These are phyloP conservation scores for Tylopilus sp. DNA, from an alignment of 1,284 basidiomycete species.

Conservation along the genomic window DNA sequence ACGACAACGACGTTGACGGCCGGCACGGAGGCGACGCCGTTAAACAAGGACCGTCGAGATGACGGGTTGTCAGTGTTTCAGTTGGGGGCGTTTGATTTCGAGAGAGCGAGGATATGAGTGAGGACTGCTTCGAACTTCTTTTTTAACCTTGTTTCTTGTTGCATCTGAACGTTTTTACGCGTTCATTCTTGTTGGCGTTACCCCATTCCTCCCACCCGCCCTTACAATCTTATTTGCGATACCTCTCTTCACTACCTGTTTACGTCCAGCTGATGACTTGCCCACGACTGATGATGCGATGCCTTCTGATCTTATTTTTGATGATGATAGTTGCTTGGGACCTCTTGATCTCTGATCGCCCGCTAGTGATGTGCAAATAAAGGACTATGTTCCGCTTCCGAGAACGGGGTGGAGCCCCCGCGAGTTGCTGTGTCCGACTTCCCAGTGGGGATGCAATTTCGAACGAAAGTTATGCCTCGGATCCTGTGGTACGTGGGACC, in stretches of 20 bases:
- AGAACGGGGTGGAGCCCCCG: too few relatives aligned
- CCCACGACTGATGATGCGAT: conserved; percentile 12
- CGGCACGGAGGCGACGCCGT: conserved; percentile 8
- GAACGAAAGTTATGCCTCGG: too few relatives aligned
- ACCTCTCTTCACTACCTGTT: background rate
- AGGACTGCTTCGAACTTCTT: background rate
- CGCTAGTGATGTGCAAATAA: background rate
- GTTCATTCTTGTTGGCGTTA: conserved; percentile 9
- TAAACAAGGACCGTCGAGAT: conserved; percentile 12
- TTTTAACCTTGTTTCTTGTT: background rate
- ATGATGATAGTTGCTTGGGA: background rate
- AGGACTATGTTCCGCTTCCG: background rate
- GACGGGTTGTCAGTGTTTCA: conserved; percentile 10
- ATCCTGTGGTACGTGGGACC: too few relatives aligned
- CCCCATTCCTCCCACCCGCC: background rate
- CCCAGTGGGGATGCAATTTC: too few relatives aligned
- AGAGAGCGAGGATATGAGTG: conserved; percentile 12
- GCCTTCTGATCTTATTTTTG: background rate
- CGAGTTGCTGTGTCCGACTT: too few relatives aligned
- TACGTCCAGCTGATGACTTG: conserved; percentile 1
- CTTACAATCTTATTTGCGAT: conserved; percentile 14
- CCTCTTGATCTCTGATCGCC: background rate
- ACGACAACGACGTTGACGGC: conserved; percentile 23
- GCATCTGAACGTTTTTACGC: conserved; percentile 1
- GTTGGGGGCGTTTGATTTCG: conserved; percentile 27